Percentiles rank a stretch among this genome's conserved stretches.
Conservation (phyloP, 345 rosid genomes). For the thale cress (Arabidopsis thaliana) region TAIR10.1 NC_003070.9:26875001-26875500, state of each 20-base stretch:
- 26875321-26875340: constrained; percentile 91
- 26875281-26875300: constrained; percentile 77
- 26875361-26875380: constrained; percentile 93
- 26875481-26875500: constrained; percentile 36
- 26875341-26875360: constrained; percentile 96
- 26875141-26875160: constrained; percentile 75
- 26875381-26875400: constrained; percentile 52
- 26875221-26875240: constrained; percentile 62
- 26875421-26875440: constrained; percentile 34
- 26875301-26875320: constrained; percentile 79
- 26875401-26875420: constrained; percentile 33
- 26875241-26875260: constrained; percentile 89
- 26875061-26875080: constrained; percentile 93
- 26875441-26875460: constrained; percentile 21
- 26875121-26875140: constrained; percentile 92
- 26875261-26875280: constrained; percentile 86
- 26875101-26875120: constrained; percentile 92
- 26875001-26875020: constrained; percentile 9
- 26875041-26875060: constrained; percentile 32
- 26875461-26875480: constrained; percentile 7
- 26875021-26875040: constrained; percentile 13
- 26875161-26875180: not conserved
- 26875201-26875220: constrained; percentile 26
- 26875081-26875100: constrained; percentile 95
- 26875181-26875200: not conserved